Evolutionary conservation across 108 stramenopile genomes (phyloP).

Genomic region (Cyclotella atomus): DNA sequence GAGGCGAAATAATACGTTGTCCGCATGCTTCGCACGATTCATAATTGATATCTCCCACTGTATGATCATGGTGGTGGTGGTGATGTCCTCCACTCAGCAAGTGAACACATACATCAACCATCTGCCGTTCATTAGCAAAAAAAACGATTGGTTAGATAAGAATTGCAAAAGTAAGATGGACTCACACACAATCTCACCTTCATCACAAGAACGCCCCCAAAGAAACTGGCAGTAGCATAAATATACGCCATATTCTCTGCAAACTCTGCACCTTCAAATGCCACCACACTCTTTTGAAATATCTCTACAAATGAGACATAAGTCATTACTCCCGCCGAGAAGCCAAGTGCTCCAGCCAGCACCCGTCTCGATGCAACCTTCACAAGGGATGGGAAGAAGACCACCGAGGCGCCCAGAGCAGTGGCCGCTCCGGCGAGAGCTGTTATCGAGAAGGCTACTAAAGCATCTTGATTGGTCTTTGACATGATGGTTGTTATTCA

Average conservation of each 20-base stretch:
- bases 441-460: slow-evolving; percentile 55
- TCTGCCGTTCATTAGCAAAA: too few relatives aligned
- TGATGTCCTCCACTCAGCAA: slow-evolving; percentile 39
- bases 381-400: slow-evolving; percentile 65
- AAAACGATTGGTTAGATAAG: neutral
- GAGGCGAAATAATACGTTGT: slow-evolving; percentile 17
- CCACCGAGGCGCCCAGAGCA: slow-evolving; percentile 66
- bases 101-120: slow-evolving; percentile 30
- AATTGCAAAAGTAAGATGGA: neutral
- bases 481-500: too few relatives aligned
- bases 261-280: slow-evolving; percentile 40
- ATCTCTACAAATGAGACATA: slow-evolving; percentile 87
- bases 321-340: slow-evolving; percentile 84
- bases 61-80: slow-evolving; percentile 32
- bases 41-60: slow-evolving; percentile 18
- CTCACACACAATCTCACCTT: slow-evolving; percentile 25
- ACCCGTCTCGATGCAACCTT: slow-evolving; percentile 53
- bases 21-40: slow-evolving; percentile 2
- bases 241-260: slow-evolving; percentile 45
- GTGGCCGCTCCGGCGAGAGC: slow-evolving; percentile 60
- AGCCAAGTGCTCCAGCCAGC: slow-evolving; percentile 68
- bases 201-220: slow-evolving; percentile 69
- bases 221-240: slow-evolving; percentile 66
- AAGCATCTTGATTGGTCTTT: slow-evolving; percentile 20
- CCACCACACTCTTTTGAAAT: slow-evolving; percentile 59